Evolutionary conservation across 495 filamentous ascomycete species (phyloP).

Genomic region (Choiromyces venosus): DNA sequence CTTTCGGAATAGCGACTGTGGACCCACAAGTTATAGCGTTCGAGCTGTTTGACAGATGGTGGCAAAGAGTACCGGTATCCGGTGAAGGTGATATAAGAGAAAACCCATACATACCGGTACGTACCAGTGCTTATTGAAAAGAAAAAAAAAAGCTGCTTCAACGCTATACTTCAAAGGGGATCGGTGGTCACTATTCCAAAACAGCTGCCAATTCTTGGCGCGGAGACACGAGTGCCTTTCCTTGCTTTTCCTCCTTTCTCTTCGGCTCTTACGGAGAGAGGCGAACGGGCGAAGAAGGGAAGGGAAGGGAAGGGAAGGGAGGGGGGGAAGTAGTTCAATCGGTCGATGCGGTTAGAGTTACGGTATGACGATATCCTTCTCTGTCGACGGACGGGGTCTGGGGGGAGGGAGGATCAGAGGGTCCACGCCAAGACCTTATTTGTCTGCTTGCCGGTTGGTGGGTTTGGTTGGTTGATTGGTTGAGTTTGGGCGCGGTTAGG

Average conservation of each 20-base stretch:
- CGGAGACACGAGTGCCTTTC: no score
- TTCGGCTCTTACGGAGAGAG: not conserved
- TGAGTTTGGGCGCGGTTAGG: not conserved
- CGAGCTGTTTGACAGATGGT: no score
- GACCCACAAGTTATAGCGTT: no score
- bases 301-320: not conserved
- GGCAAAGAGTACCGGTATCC: no score
- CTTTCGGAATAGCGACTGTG: no score
- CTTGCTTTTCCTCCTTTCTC: not conserved
- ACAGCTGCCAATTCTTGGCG: no score
- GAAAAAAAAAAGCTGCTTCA: no score
- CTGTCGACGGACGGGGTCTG: not conserved
- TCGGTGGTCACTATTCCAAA: no score
- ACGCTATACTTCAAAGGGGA: no score
- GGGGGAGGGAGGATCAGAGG: not conserved
- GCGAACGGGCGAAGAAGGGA: not conserved
- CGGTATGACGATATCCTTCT: not conserved
- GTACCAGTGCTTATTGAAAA: no score
- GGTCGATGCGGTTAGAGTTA: not conserved
- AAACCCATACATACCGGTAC: no score
- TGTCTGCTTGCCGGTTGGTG: not conserved
- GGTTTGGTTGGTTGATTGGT: not conserved
- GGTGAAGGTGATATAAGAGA: no score
- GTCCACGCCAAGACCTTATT: not conserved
- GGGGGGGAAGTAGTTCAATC: not conserved